Evolutionary conservation across 129 eudicot genomes (phyloP), one percentile per base, ranked within the genome.

Genomic region (Arctium minus): DNA sequence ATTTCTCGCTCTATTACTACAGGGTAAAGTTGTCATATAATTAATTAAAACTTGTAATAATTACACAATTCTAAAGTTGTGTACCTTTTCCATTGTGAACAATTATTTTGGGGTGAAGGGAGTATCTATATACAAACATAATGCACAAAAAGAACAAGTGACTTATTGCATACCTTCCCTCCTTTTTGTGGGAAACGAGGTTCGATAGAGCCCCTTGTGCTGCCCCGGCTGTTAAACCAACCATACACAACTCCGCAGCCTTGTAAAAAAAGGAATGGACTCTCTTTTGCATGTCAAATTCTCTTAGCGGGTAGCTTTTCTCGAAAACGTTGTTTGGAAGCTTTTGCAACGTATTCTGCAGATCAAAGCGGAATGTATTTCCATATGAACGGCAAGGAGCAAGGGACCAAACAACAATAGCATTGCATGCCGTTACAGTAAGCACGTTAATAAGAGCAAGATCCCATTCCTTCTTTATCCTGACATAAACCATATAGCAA

Each of bases 331-430:
- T 96, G 79, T 96, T 96, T 18, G 99, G 99, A 32, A 96, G 97
- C 87, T 96, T 92, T 76, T 96, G 98, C 87, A 96, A 79, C 7
- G 97, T 96, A 82, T 93, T 96, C 78, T 96, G 99, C 85, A 96
- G 78, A 89, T 96, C 98, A 79, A 86, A 93, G 33, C 90, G 94
- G 84, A 96, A 96, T 18, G 99, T 96, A 72, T 89, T 91, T 39
- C 99, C 99, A 78, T 96, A 96, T 27, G 99, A 93, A 73, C 97
- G 99, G 75, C 98, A 96, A 65, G 99, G 98, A 79, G 99, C 98
- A 72, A 96, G 96, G 0, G 98, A 89, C 99, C 99, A 96, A 75
- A 93, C 98, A 88, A 87, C 97, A 10, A 88, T 44, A 32, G 97
- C 92, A 84, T 96, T 96, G 92, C 99, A 96, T 80, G 99, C 94